Conservation (phyloP, 1,284 basidiomycete species). For the Cutaneotrichosporon sp. region DNA sequence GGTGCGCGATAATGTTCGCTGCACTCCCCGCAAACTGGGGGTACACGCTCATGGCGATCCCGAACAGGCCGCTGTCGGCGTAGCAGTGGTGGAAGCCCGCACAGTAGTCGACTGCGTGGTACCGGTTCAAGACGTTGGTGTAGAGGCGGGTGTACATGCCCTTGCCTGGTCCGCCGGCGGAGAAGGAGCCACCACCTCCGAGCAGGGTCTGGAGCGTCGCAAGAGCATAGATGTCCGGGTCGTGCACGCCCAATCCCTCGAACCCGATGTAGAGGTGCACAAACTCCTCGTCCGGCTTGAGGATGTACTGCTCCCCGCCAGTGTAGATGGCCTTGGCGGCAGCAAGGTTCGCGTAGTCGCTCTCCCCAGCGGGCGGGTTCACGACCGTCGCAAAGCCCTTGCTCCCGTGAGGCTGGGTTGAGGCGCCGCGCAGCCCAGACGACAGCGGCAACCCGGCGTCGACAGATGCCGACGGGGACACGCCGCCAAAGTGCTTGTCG, state of each 20-base stretch:
- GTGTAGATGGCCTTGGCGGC: slow-evolving; percentile 65
- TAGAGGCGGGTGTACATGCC: slow-evolving; percentile 98
- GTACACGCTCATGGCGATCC: slow-evolving; percentile 83
- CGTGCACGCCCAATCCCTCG: slow-evolving; percentile 87
- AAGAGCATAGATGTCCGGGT: slow-evolving; percentile 88
- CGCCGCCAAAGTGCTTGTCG: slow-evolving; percentile 74
- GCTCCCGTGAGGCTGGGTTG: slow-evolving; percentile 62
- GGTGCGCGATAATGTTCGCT: slow-evolving; percentile 78
- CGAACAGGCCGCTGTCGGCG: slow-evolving; percentile 89
- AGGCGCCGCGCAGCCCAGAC: slow-evolving; percentile 43
- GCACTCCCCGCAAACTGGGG: slow-evolving; percentile 63
- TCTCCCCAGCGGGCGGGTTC: slow-evolving; percentile 23
- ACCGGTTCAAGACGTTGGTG: slow-evolving; percentile 94
- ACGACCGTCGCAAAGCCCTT: slow-evolving; percentile 40
- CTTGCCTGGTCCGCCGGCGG: slow-evolving; percentile 84
- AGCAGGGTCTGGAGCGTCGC: slow-evolving; percentile 93
- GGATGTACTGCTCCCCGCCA: slow-evolving; percentile 71
- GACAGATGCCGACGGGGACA: slow-evolving; percentile 52
- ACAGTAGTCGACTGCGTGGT: slow-evolving; percentile 91
- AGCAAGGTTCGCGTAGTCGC: slow-evolving; percentile 45
- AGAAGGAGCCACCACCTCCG: slow-evolving; percentile 77
- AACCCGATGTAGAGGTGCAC: slow-evolving; percentile 91
- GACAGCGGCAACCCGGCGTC: slow-evolving; percentile 26
- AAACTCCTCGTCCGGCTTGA: slow-evolving; percentile 65
- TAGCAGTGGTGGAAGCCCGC: slow-evolving; percentile 99